Evolutionary conservation across 352 stramenopile species (phyloP).

Genomic region (Globisporangium megalacanthum): DNA sequence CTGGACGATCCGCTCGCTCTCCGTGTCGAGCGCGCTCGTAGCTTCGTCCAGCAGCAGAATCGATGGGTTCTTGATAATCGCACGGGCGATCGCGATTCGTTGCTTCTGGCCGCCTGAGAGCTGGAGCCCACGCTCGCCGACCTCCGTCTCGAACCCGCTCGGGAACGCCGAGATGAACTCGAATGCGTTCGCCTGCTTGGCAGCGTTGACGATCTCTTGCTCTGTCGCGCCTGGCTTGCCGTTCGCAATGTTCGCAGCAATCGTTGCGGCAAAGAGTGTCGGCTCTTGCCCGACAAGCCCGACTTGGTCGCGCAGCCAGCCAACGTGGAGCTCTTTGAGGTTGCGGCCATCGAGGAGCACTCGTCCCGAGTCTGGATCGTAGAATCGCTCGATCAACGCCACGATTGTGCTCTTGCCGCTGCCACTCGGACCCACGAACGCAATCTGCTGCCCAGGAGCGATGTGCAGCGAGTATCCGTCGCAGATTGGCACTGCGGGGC

Average conservation of each 20-base stretch:
- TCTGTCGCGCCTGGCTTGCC: conserved; percentile 52
- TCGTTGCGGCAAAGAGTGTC: conserved; percentile 22
- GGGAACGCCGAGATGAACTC: conserved; percentile 90
- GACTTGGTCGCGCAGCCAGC: conserved; percentile 69
- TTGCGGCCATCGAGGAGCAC: conserved; percentile 25
- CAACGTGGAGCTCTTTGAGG: conserved; percentile 69
- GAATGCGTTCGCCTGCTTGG: conserved; percentile 74
- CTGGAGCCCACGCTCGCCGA: conserved; percentile 82
- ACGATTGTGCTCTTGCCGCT: conserved; percentile 10
- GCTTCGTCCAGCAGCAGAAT: conserved; percentile 50
- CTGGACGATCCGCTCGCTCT: conserved; percentile 70
- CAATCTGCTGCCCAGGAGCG: conserved; percentile 55
- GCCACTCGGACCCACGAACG: conserved; percentile 6
- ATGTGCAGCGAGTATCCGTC: conserved; percentile 54
- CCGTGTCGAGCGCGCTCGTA: conserved; percentile 37
- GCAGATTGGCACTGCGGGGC: conserved; percentile 47
- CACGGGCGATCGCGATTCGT: conserved; percentile 13
- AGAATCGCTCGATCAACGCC: conserved; percentile 8
- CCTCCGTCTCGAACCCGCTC: conserved; percentile 82
- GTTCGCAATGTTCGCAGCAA: conserved; percentile 81
- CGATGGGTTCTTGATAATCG: conserved; percentile 86
- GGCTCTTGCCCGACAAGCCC: conserved; percentile 89
- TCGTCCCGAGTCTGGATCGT: conserved; percentile 29
- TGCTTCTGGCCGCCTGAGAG: conserved; percentile 42
- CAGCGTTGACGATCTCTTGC: conserved; percentile 38